Evolutionary conservation across 2,329 filamentous ascomycete genomes (phyloP).

Genomic region (Polychaeton citri): DNA sequence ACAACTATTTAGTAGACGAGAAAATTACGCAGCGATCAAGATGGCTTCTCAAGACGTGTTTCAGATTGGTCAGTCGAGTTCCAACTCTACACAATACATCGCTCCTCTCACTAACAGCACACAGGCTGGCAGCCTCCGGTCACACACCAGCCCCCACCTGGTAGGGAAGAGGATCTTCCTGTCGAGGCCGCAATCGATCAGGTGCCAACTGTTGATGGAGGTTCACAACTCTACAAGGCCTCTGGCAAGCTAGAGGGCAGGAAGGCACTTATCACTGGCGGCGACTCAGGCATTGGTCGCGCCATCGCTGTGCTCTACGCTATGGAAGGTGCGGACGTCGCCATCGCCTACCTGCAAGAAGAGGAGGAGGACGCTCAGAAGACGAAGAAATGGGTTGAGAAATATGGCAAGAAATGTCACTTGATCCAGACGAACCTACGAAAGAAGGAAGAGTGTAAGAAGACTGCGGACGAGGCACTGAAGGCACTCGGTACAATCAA

Average conservation of each 20-base stretch:
- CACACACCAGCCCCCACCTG: not conserved
- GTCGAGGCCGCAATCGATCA: constrained; percentile 29
- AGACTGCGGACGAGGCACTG: constrained; percentile 52
- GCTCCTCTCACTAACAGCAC: not conserved
- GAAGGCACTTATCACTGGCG: constrained; percentile 67
- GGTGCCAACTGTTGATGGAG: constrained; percentile 54
- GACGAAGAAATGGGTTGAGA: constrained; percentile 58
- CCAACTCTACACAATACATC: too few relatives aligned
- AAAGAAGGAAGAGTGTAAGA: constrained; percentile 53
- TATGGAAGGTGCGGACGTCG: constrained; percentile 62
- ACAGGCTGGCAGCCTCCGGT: not conserved
- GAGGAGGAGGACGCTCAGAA: constrained; percentile 66
- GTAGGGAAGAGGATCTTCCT: not conserved
- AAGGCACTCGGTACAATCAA: constrained; percentile 56
- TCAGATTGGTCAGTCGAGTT: not conserved
- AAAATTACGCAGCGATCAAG: too few relatives aligned
- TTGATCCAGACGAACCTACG: constrained; percentile 52
- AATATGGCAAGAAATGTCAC: constrained; percentile 52
- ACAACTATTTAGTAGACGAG: too few relatives aligned
- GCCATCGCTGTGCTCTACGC: constrained; percentile 65
- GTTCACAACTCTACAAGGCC: constrained; percentile 57
- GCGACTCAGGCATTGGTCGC: constrained; percentile 67
- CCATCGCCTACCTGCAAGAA: constrained; percentile 61
- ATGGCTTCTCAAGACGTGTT: not conserved
- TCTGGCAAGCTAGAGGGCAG: constrained; percentile 64